Conservation (phyloP, 2,329 filamentous ascomycete species). For the Cephalotrichum gorgonifer region DNA sequence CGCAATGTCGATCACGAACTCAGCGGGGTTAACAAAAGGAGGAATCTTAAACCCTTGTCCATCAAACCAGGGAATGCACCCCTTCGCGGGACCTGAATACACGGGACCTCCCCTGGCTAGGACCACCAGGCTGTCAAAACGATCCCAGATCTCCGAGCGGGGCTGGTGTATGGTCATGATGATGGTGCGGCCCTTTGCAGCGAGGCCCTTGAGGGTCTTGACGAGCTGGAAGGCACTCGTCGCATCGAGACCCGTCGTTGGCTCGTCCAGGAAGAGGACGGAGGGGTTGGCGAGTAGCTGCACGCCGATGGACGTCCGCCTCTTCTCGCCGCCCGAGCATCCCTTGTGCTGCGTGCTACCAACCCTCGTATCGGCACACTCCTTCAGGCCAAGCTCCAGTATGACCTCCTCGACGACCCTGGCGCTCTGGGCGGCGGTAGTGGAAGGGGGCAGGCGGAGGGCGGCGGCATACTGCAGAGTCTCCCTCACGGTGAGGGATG, state of each 20-base stretch:
- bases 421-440: conserved; percentile 45
- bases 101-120: conserved; percentile 57
- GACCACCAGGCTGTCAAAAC: conserved; percentile 64
- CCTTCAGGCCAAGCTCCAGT: conserved; percentile 62
- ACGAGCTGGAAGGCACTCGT: conserved; percentile 68
- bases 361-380: conserved; percentile 66
- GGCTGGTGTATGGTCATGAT: conserved; percentile 70
- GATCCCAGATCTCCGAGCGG: conserved; percentile 67
- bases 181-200: conserved; percentile 58
- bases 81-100: conserved; percentile 50
- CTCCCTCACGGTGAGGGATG: conserved; percentile 65
- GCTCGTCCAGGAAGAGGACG: conserved; percentile 68
- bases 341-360: conserved; percentile 62
- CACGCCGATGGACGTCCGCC: conserved; percentile 66
- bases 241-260: conserved; percentile 68
- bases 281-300: conserved; percentile 72
- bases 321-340: conserved; percentile 71
- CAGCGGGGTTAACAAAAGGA: conserved; percentile 67
- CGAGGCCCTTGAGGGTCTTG: conserved; percentile 57
- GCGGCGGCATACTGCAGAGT: conserved; percentile 65
- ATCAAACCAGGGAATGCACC: conserved; percentile 56
- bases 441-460: conserved; percentile 55
- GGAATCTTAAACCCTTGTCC: conserved; percentile 50
- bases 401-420: conserved; percentile 68
- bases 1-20: conserved; percentile 64